These are phyloP conservation scores for Linnemannia exigua DNA, from an alignment of 192 early-diverging fungal species.

Conservation along the genomic window DNA sequence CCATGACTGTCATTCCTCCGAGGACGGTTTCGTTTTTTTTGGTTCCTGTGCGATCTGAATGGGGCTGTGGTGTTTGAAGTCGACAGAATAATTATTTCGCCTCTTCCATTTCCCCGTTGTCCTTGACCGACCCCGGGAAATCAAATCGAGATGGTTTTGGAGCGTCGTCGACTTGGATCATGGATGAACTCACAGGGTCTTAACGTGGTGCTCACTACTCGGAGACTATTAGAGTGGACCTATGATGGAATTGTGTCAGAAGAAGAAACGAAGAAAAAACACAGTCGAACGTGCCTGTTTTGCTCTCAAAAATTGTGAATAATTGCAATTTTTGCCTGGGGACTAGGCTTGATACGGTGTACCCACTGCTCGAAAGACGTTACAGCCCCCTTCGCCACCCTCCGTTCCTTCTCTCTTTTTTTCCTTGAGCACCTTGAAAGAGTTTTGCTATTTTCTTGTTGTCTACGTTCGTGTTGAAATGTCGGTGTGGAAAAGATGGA, in stretches of 20 bases:
- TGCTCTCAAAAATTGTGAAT: conserved; percentile 6
- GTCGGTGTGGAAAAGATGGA: background rate
- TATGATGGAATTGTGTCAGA: conserved; percentile 6
- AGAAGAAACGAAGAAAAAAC: background rate
- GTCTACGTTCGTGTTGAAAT: background rate
- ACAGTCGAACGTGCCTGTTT: background rate
- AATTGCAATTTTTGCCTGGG: background rate
- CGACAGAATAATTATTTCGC: background rate
- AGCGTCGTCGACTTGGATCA: background rate
- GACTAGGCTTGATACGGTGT: background rate
- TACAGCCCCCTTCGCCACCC: background rate
- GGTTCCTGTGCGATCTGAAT: background rate
- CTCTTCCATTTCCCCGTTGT: background rate
- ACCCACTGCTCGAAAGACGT: background rate
- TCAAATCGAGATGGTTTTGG: background rate
- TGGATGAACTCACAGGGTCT: background rate
- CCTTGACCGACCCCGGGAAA: background rate
- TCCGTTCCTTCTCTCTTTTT: background rate
- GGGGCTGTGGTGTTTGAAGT: background rate
- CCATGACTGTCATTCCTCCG: conserved; percentile 6
- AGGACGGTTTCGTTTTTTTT: background rate
- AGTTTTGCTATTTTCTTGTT: background rate
- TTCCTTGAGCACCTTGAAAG: too few relatives aligned
- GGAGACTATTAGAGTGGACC: background rate
- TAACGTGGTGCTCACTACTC: background rate